Evolutionary conservation across 208 protist species (phyloP).

Genomic region (Trypanosoma theileri): DNA sequence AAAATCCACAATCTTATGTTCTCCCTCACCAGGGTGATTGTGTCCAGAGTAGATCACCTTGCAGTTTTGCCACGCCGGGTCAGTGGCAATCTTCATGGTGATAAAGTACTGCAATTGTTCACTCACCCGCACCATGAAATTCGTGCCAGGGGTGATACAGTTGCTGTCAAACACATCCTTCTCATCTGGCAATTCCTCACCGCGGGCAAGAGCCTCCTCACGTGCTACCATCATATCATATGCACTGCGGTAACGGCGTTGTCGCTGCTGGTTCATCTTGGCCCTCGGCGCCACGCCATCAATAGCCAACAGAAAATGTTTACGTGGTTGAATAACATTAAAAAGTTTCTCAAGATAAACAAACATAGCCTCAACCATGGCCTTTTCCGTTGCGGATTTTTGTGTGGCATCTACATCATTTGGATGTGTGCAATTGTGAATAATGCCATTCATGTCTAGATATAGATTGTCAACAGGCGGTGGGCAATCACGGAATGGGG

Average conservation of each 20-base stretch:
- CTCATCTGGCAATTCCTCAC: constrained; percentile 80
- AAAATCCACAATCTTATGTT: constrained; percentile 99
- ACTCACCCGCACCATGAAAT: constrained; percentile 96
- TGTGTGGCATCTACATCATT: constrained; percentile 89
- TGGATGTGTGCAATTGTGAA: constrained; percentile 98
- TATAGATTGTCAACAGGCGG: constrained; percentile 98
- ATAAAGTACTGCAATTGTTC: constrained; percentile 95
- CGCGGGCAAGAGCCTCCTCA: constrained; percentile 59
- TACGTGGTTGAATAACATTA: constrained; percentile 93
- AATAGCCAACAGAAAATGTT: constrained; percentile 97
- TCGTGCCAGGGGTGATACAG: constrained; percentile 98
- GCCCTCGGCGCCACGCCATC: constrained; percentile 98
- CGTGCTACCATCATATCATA: constrained; percentile 89
- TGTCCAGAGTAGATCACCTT: constrained; percentile 95
- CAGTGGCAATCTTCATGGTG: constrained; percentile 89
- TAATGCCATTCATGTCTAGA: constrained; percentile 99
- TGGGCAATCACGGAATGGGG: constrained; percentile 85
- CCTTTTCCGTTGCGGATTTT: constrained; percentile 90
- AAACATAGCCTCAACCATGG: constrained; percentile 96
- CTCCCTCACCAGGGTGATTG: constrained; percentile 97
- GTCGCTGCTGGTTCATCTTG: constrained; percentile 99
- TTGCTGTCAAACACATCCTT: constrained; percentile 96
- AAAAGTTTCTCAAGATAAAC: constrained; percentile 97
- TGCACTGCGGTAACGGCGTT: constrained; percentile 92
- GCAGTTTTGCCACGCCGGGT: constrained; percentile 92